Base-by-base conservation (phyloP, 306 rosid genomes). In the Albizia julibrissin region DNA sequence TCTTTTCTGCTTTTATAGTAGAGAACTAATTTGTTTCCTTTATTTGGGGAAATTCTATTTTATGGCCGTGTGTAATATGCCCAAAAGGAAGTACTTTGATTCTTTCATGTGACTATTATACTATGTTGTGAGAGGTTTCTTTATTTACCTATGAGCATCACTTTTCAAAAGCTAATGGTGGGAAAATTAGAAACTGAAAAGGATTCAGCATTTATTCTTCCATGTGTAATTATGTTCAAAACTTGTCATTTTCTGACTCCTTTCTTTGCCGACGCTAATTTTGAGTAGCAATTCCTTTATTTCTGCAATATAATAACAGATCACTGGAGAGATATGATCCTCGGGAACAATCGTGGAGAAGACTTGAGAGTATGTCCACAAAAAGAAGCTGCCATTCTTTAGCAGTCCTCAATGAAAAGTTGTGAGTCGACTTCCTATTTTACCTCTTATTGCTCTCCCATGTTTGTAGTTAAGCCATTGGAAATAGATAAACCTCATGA, bases 251-350 rank as follows among this genome's bases (percentile, higher is more conserved):
- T 59, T 59, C 16, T 59, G 66, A 24, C 16, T 59, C 66, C 15
- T 59, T 22, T 59, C 66, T 59, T 59, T 59, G 66, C 10, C 31
- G 2, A 24, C 0, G 66, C 31, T 59, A 22, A 22, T 24, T 50
- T 52, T 24, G 31, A 10, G 31, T 59, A 22, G 2, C 66, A 59
- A 24, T 59, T 59, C 66, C 15, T 59, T 59, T 22, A 59, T 59
- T 59, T 22, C 5, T 22, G 5, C 66, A 21, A 56, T 61, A 61
- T 26, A 26, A 61, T 26, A 61, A 24, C 67, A 61, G 67, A 61
- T 61, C 67, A 61, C 7, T 61, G 16, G 67, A 61, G 67, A 61
- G 67, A 61, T 61, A 61, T 61, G 67, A 61, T 61, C 67, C 18
- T 61, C 67, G 34, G 34, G 34, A 61, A 61, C 33, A 11, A 5